Evolutionary conservation across 768 basidiomycete species (phyloP).

Genomic region (Auricularia auricula-judae): DNA sequence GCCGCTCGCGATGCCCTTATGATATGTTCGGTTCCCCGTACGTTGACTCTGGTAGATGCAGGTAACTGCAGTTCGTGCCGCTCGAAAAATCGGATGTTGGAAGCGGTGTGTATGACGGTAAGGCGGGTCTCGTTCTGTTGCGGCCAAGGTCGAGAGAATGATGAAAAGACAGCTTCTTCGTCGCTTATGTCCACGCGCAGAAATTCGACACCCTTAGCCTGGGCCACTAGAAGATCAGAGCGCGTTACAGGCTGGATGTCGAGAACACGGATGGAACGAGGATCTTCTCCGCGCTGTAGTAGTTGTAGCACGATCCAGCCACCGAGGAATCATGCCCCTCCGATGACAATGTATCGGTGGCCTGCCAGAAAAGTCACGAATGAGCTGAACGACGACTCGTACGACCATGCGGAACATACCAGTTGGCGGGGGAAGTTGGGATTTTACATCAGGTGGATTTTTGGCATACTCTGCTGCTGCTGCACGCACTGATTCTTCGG

Average conservation of each 20-base stretch:
- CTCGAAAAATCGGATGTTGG: constrained; percentile 75
- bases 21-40: constrained; percentile 57
- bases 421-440: neutral
- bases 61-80: constrained; percentile 39
- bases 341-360: constrained; percentile 65
- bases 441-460: neutral
- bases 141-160: constrained; percentile 59
- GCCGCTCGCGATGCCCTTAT: constrained; percentile 42
- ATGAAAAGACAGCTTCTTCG: constrained; percentile 38
- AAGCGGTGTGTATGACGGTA: constrained; percentile 71
- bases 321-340: constrained; percentile 69
- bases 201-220: constrained; percentile 42
- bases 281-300: constrained; percentile 60
- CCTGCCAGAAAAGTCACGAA: constrained; percentile 30
- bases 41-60: constrained; percentile 52
- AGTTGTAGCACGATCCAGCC: constrained; percentile 68
- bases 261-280: constrained; percentile 49
- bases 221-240: constrained; percentile 41
- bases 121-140: constrained; percentile 24
- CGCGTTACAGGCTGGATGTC: constrained; percentile 54
- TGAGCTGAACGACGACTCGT: too few relatives aligned
- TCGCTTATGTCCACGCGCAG: constrained; percentile 49
- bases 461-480: neutral
- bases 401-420: neutral
- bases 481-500: neutral